Percentiles rank a stretch among this genome's conserved stretches.
Evolutionary conservation across 257 asterid species (phyloP).

Genomic region (Nicotiana attenuata): DNA sequence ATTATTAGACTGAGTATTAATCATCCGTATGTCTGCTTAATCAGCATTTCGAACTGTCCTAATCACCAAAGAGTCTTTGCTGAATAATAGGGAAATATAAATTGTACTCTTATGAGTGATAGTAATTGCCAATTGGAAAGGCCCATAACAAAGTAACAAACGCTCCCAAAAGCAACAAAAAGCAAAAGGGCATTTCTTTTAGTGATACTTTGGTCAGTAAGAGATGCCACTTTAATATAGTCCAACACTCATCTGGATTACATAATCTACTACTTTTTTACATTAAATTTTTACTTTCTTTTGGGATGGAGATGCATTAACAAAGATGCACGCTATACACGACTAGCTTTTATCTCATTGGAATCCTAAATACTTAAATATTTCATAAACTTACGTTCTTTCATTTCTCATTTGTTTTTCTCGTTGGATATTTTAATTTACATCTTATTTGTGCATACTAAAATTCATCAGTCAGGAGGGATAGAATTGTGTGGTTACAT

Average conservation of each 20-base stretch:
- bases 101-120: neutral
- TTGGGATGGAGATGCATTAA: neutral
- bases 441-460: no score
- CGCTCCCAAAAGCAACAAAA: slow-evolving; percentile 36
- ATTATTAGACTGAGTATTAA: neutral
- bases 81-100: slow-evolving; percentile 13
- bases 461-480: no score
- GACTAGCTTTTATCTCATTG: neutral
- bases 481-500: no score
- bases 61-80: slow-evolving; percentile 18
- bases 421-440: neutral
- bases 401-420: neutral
- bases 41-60: slow-evolving; percentile 21
- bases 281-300: neutral
- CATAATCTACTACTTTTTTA: slow-evolving; percentile 7
- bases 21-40: slow-evolving; percentile 11
- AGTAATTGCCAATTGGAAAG: neutral
- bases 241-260: slow-evolving; percentile 10
- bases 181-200: slow-evolving; percentile 31
- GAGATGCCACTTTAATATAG: slow-evolving; percentile 11
- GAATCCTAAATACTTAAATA: neutral
- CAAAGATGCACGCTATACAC: neutral
- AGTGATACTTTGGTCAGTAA: slow-evolving; percentile 27
- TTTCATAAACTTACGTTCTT: neutral
- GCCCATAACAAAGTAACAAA: slow-evolving; percentile 15